These are phyloP conservation scores for Pseudocercospora cruenta DNA, from an alignment of 2,329 filamentous ascomycete species.

Conservation along the genomic window DNA sequence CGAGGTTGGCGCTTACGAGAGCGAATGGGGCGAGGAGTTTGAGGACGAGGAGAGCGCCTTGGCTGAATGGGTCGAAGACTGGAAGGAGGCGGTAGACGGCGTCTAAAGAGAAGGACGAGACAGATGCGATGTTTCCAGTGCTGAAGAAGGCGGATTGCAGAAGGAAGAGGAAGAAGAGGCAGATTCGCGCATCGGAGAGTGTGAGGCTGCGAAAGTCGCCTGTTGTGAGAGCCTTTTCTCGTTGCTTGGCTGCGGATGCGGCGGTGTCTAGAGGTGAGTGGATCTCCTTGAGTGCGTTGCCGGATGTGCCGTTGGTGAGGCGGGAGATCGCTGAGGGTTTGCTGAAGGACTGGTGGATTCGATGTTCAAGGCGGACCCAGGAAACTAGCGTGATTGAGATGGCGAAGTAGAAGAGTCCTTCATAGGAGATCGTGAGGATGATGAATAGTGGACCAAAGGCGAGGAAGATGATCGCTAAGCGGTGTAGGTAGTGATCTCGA, in stretches of 20 bases:
- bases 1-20: constrained; percentile 89
- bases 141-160: constrained; percentile 96
- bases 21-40: constrained; percentile 95
- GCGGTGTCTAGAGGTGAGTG: constrained; percentile 41
- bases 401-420: constrained; percentile 91
- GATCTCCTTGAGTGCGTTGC: constrained; percentile 25
- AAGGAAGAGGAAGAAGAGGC: constrained; percentile 92
- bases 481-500: constrained; percentile 86
- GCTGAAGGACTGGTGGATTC: constrained; percentile 56
- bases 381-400: constrained; percentile 81
- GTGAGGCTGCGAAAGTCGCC: constrained; percentile 67
- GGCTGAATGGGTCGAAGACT: constrained; percentile 90
- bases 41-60: constrained; percentile 81
- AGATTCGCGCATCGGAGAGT: constrained; percentile 82
- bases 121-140: constrained; percentile 91
- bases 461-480: constrained; percentile 84
- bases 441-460: constrained; percentile 93
- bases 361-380: constrained; percentile 92
- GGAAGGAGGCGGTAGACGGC: constrained; percentile 86
- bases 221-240: constrained; percentile 38
- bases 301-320: constrained; percentile 1
- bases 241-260: constrained; percentile 39
- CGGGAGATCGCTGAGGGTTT: background rate
- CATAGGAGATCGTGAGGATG: constrained; percentile 95
- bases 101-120: constrained; percentile 92